A percentile compares a stretch with the other conserved stretches of the same genome.
Conservation (phyloP, 1,139 yeast genomes). For the Eremothecium gossypii region DNA sequence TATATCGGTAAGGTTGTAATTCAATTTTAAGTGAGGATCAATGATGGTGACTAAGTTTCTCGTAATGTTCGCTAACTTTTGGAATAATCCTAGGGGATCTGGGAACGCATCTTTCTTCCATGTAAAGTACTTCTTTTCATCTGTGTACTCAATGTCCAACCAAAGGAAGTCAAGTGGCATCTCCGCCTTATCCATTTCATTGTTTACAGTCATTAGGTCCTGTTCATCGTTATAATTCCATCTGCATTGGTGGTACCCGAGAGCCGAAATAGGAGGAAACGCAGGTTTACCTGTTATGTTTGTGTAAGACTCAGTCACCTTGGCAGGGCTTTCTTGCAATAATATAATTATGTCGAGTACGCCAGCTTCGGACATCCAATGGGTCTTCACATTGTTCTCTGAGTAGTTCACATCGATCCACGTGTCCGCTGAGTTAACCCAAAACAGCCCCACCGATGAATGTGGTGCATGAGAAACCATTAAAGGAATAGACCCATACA, state of each 20-base stretch:
- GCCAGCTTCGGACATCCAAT: constrained; percentile 94
- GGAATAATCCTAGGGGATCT: constrained; percentile 59
- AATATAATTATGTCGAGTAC: constrained; percentile 65
- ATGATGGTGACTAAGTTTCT: constrained; percentile 76
- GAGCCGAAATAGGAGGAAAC: constrained; percentile 71
- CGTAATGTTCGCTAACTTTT: constrained; percentile 56
- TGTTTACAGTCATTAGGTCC: constrained; percentile 65
- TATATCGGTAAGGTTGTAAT: constrained; percentile 54
- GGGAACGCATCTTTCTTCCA: constrained; percentile 78
- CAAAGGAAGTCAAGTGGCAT: constrained; percentile 91
- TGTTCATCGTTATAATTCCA: constrained; percentile 91
- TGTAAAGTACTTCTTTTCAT: constrained; percentile 76
- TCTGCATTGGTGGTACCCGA: constrained; percentile 93
- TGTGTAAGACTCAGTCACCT: constrained; percentile 56
- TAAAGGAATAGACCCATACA: constrained; percentile 93
- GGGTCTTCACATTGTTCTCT: constrained; percentile 38
- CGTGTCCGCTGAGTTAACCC: constrained; percentile 93
- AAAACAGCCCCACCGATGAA: constrained; percentile 66
- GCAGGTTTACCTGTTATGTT: constrained; percentile 62
- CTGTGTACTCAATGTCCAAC: constrained; percentile 92
- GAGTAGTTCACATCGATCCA: constrained; percentile 59
- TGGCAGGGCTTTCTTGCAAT: constrained; percentile 52
- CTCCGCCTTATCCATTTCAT: constrained; percentile 58
- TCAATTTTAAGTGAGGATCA: constrained; percentile 82
- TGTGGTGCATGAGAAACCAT: constrained; percentile 59